phyloP scores from a whole-genome alignment of 345 rosid species.

The Lepidium sativum region DNA sequence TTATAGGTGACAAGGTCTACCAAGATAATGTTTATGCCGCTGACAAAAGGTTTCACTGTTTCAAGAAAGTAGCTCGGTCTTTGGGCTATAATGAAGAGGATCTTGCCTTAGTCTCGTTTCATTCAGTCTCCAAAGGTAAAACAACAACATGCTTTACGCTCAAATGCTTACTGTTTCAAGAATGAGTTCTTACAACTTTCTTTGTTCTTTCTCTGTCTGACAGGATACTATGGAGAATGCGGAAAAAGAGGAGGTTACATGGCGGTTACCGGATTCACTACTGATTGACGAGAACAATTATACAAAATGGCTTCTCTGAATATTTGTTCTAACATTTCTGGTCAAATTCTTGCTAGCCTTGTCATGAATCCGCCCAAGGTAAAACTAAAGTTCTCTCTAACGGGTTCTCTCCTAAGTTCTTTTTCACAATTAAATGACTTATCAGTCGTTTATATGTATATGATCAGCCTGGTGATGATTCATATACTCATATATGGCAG shows the following conservation, averaged over 20 bases:
- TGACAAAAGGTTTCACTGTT: conserved; percentile 75
- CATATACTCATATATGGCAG: conserved; percentile 56
- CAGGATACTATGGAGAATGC: conserved; percentile 90
- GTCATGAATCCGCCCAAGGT: conserved; percentile 98
- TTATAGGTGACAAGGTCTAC: conserved; percentile 88
- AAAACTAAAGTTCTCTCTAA: background rate
- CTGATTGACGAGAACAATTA: conserved; percentile 72
- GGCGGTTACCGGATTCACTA: conserved; percentile 75
- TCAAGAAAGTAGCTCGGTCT: conserved; percentile 72
- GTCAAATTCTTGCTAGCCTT: conserved; percentile 92
- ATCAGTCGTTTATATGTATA: background rate
- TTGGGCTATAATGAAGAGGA: conserved; percentile 70
- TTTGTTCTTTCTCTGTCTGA: background rate
- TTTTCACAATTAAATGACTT: background rate
- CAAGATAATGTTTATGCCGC: conserved; percentile 83
- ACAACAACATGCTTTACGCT: background rate
- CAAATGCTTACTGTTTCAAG: background rate
- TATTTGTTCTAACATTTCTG: conserved; percentile 84
- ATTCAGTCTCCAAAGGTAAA: conserved; percentile 84
- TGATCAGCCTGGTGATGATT: conserved; percentile 76
- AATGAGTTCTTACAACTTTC: too few species aligned
- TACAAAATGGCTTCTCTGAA: conserved; percentile 89
- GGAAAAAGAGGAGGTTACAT: conserved; percentile 97
- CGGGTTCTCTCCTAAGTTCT: background rate
- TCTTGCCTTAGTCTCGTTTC: conserved; percentile 65